Base-by-base conservation (phyloP, 352 stramenopile species). In the Phytophthora vignae region DNA sequence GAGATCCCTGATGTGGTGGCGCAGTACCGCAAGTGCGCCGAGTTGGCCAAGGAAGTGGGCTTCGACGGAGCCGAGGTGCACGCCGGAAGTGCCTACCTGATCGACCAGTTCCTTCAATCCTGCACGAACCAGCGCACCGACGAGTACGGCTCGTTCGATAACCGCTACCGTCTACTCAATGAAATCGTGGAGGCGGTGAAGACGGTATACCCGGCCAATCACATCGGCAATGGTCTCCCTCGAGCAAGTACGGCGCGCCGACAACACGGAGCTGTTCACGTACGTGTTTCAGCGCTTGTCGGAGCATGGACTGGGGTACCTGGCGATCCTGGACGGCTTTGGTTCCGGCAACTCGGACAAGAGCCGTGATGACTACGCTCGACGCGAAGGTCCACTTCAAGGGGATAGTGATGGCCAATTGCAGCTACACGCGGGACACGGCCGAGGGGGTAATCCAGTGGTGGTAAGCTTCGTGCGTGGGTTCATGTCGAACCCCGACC, bases 61-160 rank as follows among this genome's bases (percentile, higher is more conserved):
- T 98, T 83, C 12, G 73, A 77, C 10, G 69, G 73, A 7, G 61
- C 69, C 25, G 73, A 77, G 54, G 57, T 79, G 29, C 93, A 98
- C 75, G 72, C 46, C 7, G 92, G 85, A 9, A 95, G 98, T 60
- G 94, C 92, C 14, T 98, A 98, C 67, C 73, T 98, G 46, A 76
- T 98, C 55, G 90, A 98, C 36, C 71, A 81, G 58, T 83, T 83
- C 65, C 55, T 85, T 22, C 67, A 85, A 14, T 67, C 60, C 1
- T 57, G 76, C 52, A 86, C 73, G 42, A 98, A 97, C 75, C 60
- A 80, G 52, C 85, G 85, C n/a, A 93, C 78, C 2, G 91, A 97
- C 69, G 64, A 87, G 54, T 96, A 97, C 60, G 91, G 91, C 22
- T 90, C 71, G 42, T 77, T 92, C 33, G 88, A 97, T 65, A 97